Evolutionary conservation across 2,329 filamentous ascomycete species (phyloP), one percentile per base, ranked within the genome.

Genomic region (Aspergillus oerlinghausenensis): DNA sequence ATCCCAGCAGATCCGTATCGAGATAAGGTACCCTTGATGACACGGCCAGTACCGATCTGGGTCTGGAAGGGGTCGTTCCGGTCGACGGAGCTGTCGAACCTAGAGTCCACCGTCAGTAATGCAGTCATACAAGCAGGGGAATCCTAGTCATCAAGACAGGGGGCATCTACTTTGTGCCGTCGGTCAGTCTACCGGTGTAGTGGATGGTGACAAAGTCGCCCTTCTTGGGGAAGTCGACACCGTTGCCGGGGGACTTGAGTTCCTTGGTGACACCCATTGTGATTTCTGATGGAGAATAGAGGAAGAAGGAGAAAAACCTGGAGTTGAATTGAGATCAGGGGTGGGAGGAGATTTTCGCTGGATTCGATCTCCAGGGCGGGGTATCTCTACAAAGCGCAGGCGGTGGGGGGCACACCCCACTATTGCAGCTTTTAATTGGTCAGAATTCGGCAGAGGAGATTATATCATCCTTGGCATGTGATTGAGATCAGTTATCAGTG

Each of bases 181-280:
- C 87, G 77, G 88, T 89, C 62, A 97, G 82, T 77, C 81, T 96
- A 67, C 94, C 93, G 45, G 88, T 94, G 82, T 97, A 97, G 77
- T 94, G 85, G 71, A 97, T 96, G 70, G 83, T 84, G 69, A 97
- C 90, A 26, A 77, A 84, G 73, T 97, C 86, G 63, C 90, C 88
- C n/a, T 70, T 68, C 63, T 77, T 70, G 57, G 93, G 89, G 63
- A 75, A 79, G 67, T 85, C 73, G 56, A 81, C 80, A 55, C 79
- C 79, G 68, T 82, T 81, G 69, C 93, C 92, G 61, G 82, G 74
- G 38, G 76, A 69, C 66, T 86, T 73, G 61, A 84, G 75, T 51
- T 80, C 82, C 81, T 91, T 95, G 58, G 79, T 82, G 69, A 96
- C 89, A 74, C 82, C 87, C 88, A 92, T 92, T 63, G 43, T 70